These are phyloP conservation scores for Misopates orontium DNA, from an alignment of 257 asterid species.

Conservation along the genomic window DNA sequence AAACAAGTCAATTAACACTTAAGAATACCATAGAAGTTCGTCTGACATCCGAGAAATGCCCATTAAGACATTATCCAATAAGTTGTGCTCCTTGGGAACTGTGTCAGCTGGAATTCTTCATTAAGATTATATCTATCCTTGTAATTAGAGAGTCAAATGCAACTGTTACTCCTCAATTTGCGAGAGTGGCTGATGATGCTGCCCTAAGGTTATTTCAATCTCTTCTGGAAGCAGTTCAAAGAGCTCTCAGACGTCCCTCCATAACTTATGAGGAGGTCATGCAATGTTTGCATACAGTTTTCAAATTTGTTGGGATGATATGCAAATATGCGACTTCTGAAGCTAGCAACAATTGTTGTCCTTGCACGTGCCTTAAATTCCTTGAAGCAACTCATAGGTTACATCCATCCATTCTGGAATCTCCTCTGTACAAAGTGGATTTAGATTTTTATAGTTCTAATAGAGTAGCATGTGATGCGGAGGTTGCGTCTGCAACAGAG, in stretches of 20 bases:
- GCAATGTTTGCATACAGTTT: slow-evolving; percentile 53
- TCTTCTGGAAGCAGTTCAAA: slow-evolving; percentile 56
- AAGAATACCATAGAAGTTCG: slow-evolving; percentile 28
- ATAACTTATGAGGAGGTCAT: slow-evolving; percentile 52
- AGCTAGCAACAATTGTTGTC: slow-evolving; percentile 29
- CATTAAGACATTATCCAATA: slow-evolving; percentile 52
- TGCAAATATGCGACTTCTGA: slow-evolving; percentile 38
- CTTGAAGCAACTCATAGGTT: slow-evolving; percentile 50
- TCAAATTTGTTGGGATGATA: slow-evolving; percentile 48
- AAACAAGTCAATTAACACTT: slow-evolving; percentile 26
- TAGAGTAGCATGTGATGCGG: slow-evolving; percentile 35
- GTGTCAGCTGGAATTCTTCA: slow-evolving; percentile 57
- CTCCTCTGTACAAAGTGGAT: slow-evolving; percentile 68
- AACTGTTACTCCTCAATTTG: slow-evolving; percentile 37
- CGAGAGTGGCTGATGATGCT: slow-evolving; percentile 41
- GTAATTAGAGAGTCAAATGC: slow-evolving; percentile 44
- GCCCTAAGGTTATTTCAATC: slow-evolving; percentile 60
- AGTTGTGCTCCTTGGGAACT: slow-evolving; percentile 64
- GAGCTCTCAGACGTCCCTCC: slow-evolving; percentile 40
- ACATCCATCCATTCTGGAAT: slow-evolving; percentile 60
- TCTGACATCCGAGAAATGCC: slow-evolving; percentile 41
- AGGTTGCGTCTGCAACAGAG: slow-evolving; percentile 29
- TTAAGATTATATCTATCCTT: slow-evolving; percentile 51
- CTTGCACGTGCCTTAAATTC: slow-evolving; percentile 45
- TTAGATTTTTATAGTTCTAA: slow-evolving; percentile 37